Evolutionary conservation across 2,329 filamentous ascomycete genomes (phyloP).

Genomic region (Fusarium cicatricum): DNA sequence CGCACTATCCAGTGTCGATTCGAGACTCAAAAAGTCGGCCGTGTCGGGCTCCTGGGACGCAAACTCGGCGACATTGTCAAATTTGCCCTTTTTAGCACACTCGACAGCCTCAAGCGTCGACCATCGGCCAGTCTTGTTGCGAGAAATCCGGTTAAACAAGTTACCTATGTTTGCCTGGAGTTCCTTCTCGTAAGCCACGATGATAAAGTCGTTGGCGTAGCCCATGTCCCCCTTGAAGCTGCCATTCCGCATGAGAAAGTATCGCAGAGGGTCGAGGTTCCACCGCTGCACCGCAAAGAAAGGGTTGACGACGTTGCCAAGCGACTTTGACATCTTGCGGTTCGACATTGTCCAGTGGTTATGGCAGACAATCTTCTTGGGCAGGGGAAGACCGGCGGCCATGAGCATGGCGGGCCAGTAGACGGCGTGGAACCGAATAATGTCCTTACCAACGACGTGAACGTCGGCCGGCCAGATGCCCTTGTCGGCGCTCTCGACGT

Average conservation of each 20-base stretch:
- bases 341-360: conserved; percentile 94
- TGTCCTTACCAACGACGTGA: conserved; percentile 96
- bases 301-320: conserved; percentile 94
- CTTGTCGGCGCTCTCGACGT: conserved; percentile 67
- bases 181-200: conserved; percentile 79
- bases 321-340: conserved; percentile 96
- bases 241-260: conserved; percentile 84
- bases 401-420: conserved; percentile 98
- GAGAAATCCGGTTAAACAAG: conserved; percentile 74
- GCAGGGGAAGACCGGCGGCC: conserved; percentile 81
- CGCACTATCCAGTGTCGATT: conserved; percentile 33
- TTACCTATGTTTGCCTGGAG: conserved; percentile 85
- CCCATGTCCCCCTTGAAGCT: conserved; percentile 80
- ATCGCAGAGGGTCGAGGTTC: conserved; percentile 87
- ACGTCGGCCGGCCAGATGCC: conserved; percentile 89
- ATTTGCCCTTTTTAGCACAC: conserved; percentile 38
- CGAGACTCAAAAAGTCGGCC: conserved; percentile 40
- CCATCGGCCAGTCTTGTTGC: conserved; percentile 68
- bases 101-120: conserved; percentile 67
- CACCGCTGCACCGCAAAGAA: conserved; percentile 91
- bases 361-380: conserved; percentile 84
- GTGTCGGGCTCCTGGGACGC: neutral
- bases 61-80: conserved; percentile 20
- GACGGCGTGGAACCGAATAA: conserved; percentile 93
- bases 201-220: conserved; percentile 83